Evolutionary conservation across 2,329 filamentous ascomycete species (phyloP), one percentile per base, ranked within the genome.

Genomic region (Lachnellula willkommii): DNA sequence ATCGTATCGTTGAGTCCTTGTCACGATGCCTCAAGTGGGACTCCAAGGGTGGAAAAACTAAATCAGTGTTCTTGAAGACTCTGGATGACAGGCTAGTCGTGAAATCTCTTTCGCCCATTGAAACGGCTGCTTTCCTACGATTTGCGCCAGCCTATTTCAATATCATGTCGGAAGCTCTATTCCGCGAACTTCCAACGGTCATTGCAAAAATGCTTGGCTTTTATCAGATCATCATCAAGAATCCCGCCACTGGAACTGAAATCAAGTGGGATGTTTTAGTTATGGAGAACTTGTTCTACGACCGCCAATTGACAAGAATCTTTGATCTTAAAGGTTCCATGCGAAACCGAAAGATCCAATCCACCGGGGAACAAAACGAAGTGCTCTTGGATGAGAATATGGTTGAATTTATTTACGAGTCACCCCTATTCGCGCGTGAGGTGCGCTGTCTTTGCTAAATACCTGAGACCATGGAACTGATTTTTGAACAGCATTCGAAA

Each of bases 161-260:
- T 65, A 95, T 99, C 70, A 97, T 97, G 87, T 90, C 91, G 12
- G 90, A 97, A 69, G 92, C 91, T 6, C 79, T 99, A 15, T 99
- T 99, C 75, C 92, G 96, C 66, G 92, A 93, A 64, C 79, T 99
- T 2, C 94, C 94, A 0, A 95, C 90, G 1, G 94, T 96, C 43
- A 99, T 99, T 67, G 94, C 94, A 32, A 99, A 99, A 75, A 99
- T 99, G 94, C 83, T 99, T 53, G 94, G 94, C 0, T 95, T 99
- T 71, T 99, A 96, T 75, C 93, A 97, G 66, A 88, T 99, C 49
- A 88, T 93, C 62, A 96, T 99, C 74, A 96, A 95, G 75, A 97
- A 97, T 65, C 90, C 94, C 0, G 79, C 83, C 17, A 96, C 92
- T 0, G 92, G 91, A 50, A 89, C 89, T 0, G 94, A 99, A 69